phyloP scores from a whole-genome alignment of 305 asterid genomes.

The Petunia hybrid region DNA sequence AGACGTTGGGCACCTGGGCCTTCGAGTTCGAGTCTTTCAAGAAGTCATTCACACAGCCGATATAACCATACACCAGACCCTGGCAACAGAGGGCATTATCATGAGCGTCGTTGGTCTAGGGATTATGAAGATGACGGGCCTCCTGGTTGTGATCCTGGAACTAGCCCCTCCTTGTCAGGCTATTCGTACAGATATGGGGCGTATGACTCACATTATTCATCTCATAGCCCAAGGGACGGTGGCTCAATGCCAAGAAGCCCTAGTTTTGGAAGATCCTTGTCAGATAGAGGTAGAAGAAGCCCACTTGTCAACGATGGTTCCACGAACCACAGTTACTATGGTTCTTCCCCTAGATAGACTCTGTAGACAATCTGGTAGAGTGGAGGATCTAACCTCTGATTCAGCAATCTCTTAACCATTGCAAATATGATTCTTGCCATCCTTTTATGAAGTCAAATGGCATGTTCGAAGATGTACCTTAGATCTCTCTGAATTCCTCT shows the following conservation, averaged over 20 bases:
- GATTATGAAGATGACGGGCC: slow-evolving; percentile 68
- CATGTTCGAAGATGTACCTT: neutral
- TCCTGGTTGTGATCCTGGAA: slow-evolving; percentile 82
- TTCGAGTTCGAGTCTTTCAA: slow-evolving; percentile 43
- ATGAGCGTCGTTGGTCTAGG: slow-evolving; percentile 45
- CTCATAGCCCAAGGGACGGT: slow-evolving; percentile 51
- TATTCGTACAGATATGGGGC: slow-evolving; percentile 56
- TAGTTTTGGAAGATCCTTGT: slow-evolving; percentile 57
- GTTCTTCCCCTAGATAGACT: slow-evolving; percentile 56
- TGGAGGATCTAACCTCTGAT: slow-evolving; percentile 27
- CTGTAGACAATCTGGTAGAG: neutral
- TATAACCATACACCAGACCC: slow-evolving; percentile 48
- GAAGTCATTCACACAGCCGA: slow-evolving; percentile 58
- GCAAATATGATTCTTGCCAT: neutral
- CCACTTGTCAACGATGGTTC: slow-evolving; percentile 49
- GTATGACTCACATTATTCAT: slow-evolving; percentile 48
- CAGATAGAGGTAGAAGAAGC: slow-evolving; percentile 71
- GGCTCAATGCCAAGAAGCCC: slow-evolving; percentile 57
- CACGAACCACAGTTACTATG: slow-evolving; percentile 44
- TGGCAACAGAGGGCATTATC: slow-evolving; percentile 38
- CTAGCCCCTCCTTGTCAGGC: slow-evolving; percentile 62
- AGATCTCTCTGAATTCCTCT: neutral
- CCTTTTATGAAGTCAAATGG: neutral
- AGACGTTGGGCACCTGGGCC: slow-evolving; percentile 68
- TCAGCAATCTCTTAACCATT: slow-evolving; percentile 18